These are phyloP conservation scores for Pyricularia sp. DNA, from an alignment of 2,329 filamentous ascomycete species.

Conservation along the genomic window DNA sequence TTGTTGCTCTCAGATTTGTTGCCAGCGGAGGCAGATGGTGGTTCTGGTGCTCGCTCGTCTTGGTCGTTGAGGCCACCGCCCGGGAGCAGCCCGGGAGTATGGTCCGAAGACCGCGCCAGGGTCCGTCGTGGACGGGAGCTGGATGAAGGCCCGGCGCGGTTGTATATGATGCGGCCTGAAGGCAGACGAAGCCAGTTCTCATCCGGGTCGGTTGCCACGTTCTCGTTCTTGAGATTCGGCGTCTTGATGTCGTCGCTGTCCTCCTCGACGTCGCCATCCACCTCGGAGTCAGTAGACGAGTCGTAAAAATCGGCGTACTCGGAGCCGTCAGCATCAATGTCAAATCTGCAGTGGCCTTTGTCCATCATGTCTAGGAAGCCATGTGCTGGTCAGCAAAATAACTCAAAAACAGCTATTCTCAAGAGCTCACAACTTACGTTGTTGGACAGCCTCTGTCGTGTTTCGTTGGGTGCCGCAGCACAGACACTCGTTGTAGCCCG, in stretches of 20 bases:
- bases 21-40: no score
- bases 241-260: not conserved
- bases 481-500: constrained; percentile 35
- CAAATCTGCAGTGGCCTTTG: constrained; percentile 33
- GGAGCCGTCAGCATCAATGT: constrained; percentile 19
- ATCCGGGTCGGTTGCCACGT: constrained; percentile 7
- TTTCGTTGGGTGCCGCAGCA: constrained; percentile 30
- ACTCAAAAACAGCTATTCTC: no score
- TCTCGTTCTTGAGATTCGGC: constrained; percentile 1
- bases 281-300: constrained; percentile 8
- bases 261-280: not conserved
- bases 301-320: constrained; percentile 30
- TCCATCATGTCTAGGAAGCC: constrained; percentile 25
- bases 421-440: constrained; percentile 15
- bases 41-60: not conserved
- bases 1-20: not conserved
- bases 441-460: constrained; percentile 30
- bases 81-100: not conserved
- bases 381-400: not conserved
- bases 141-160: not conserved
- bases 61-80: not conserved
- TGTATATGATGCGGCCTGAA: constrained; percentile 21
- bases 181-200: constrained; percentile 19
- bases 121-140: not conserved
- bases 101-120: not conserved